phyloP scores from a whole-genome alignment of 768 basidiomycete species.

The Tylopilus balloui region DNA sequence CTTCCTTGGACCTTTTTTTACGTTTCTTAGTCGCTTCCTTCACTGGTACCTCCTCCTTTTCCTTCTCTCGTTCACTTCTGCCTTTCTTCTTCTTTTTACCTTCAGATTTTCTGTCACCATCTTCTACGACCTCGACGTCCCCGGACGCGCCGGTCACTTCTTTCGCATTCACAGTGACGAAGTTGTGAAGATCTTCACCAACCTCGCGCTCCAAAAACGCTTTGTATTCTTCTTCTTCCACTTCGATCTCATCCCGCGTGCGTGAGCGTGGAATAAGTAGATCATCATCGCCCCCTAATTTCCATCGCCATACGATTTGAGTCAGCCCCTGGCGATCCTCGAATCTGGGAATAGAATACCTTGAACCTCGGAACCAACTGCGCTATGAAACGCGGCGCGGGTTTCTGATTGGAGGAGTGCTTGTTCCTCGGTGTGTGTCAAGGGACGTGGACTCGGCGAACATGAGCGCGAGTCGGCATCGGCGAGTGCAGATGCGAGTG shows the following conservation, averaged over 20 bases:
- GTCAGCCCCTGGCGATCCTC: not conserved
- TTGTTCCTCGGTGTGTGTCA: constrained; percentile 80
- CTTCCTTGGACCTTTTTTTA: constrained; percentile 42
- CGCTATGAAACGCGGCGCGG: constrained; percentile 73
- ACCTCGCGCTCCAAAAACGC: constrained; percentile 78
- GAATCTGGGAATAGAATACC: constrained; percentile 7
- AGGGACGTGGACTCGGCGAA: constrained; percentile 52
- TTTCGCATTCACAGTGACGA: constrained; percentile 53
- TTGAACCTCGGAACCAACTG: constrained; percentile 17
- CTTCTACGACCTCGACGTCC: constrained; percentile 26
- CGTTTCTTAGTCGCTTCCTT: constrained; percentile 20
- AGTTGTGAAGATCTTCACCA: constrained; percentile 63
- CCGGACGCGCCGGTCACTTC: constrained; percentile 16
- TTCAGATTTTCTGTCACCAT: constrained; percentile 24
- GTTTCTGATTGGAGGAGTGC: constrained; percentile 71
- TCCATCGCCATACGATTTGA: not conserved
- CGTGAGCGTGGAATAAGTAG: constrained; percentile 72
- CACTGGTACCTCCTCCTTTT: constrained; percentile 24
- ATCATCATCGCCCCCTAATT: constrained; percentile 52
- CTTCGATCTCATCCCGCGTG: constrained; percentile 69
- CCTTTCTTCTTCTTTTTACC: constrained; percentile 34
- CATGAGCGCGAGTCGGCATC: constrained; percentile 43
- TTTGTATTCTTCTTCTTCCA: constrained; percentile 83
- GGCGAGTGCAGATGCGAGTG: constrained; percentile 57
- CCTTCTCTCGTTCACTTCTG: constrained; percentile 31